phyloP scores from a whole-genome alignment of 306 rosid genomes.

The Inga oerstediana region DNA sequence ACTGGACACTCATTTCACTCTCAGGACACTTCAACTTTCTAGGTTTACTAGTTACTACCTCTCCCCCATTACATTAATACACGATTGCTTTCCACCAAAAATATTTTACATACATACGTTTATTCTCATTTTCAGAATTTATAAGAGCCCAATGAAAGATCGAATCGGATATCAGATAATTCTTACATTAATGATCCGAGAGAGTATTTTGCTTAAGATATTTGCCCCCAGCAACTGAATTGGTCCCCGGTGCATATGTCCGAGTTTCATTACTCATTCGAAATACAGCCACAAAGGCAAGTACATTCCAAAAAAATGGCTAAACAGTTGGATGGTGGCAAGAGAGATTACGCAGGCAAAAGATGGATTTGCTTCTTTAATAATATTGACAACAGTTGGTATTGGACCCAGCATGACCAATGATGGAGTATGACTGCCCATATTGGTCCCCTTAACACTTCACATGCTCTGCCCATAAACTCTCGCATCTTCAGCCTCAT shows the following conservation, averaged over 20 bases:
- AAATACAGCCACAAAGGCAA: background rate
- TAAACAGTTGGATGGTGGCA: background rate
- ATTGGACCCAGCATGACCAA: slow-evolving; percentile 29
- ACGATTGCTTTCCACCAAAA: background rate
- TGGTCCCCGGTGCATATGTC: background rate
- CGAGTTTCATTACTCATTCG: background rate
- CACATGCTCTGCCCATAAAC: slow-evolving; percentile 39
- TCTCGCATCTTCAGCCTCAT: slow-evolving; percentile 5
- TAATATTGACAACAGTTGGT: slow-evolving; percentile 30
- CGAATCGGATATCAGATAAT: too few relatives aligned
- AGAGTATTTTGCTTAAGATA: background rate
- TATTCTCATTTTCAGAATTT: background rate
- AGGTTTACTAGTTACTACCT: background rate
- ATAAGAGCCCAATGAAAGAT: background rate
- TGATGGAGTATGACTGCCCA: slow-evolving; percentile 30
- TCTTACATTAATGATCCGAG: too few relatives aligned
- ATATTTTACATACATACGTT: background rate
- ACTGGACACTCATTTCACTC: background rate
- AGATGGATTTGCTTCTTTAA: slow-evolving; percentile 29
- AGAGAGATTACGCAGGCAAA: slow-evolving; percentile 2
- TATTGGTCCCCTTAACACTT: slow-evolving; percentile 38
- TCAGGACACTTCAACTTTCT: background rate
- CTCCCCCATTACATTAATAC: background rate
- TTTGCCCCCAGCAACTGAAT: background rate
- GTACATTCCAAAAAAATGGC: background rate